Evolutionary conservation across 1,284 basidiomycete genomes (phyloP).

Genomic region (Cryptococcus sp.): DNA sequence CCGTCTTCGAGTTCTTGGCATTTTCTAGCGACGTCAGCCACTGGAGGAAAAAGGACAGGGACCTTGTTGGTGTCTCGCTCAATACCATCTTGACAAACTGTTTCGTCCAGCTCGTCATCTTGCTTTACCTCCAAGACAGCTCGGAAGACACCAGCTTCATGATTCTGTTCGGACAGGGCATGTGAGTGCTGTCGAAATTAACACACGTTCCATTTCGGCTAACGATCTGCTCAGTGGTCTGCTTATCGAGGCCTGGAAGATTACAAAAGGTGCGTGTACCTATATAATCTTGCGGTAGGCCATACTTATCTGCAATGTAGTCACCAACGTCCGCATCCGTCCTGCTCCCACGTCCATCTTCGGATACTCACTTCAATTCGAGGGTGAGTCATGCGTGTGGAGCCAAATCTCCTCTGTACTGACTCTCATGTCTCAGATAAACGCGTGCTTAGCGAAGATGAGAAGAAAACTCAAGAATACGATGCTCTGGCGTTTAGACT

Average conservation of each 20-base stretch:
- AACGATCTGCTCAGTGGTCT: constrained; percentile 60
- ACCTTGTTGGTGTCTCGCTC: constrained; percentile 59
- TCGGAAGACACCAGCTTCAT: constrained; percentile 93
- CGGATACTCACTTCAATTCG: constrained; percentile 78
- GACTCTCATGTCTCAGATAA: constrained; percentile 63
- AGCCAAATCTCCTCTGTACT: too few species aligned
- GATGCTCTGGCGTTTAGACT: constrained; percentile 59
- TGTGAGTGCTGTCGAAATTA: constrained; percentile 44
- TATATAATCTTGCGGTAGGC: background rate
- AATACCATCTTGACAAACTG: constrained; percentile 87
- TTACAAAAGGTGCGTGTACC: constrained; percentile 59
- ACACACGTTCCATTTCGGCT: background rate
- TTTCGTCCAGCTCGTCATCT: constrained; percentile 81
- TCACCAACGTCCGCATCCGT: constrained; percentile 76
- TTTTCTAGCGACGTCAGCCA: constrained; percentile 93
- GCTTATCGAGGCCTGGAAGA: constrained; percentile 94
- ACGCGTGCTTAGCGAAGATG: constrained; percentile 87
- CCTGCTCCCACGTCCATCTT: constrained; percentile 64
- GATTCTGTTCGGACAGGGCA: constrained; percentile 85
- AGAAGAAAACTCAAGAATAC: constrained; percentile 96
- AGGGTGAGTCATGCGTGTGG: constrained; percentile 58
- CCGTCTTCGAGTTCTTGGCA: constrained; percentile 89
- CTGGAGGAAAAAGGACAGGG: constrained; percentile 83
- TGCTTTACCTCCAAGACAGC: constrained; percentile 92
- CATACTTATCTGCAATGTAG: constrained; percentile 57